Conservation (phyloP, 768 basidiomycete genomes). For the Favolaschia claudopus region DNA sequence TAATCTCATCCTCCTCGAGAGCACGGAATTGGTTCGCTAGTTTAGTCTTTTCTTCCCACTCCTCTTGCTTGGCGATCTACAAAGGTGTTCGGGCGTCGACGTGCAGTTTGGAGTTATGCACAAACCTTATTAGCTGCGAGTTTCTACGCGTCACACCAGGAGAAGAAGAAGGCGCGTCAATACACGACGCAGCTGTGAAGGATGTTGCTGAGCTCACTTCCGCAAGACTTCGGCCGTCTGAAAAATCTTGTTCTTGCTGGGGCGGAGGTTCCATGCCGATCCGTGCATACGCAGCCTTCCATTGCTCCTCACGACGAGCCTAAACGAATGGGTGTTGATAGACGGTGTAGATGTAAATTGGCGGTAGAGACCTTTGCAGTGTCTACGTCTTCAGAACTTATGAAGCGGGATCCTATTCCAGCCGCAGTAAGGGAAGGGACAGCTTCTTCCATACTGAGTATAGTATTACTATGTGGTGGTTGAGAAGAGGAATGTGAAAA, state of each 20-base stretch:
- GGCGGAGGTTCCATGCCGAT: conserved; percentile 87
- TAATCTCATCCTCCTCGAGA: conserved; percentile 88
- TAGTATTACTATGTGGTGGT: too few species aligned
- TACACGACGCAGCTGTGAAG: conserved; percentile 36
- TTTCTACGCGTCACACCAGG: conserved; percentile 68
- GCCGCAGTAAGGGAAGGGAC: conserved; percentile 77
- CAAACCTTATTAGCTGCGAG: conserved; percentile 86
- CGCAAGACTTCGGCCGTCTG: conserved; percentile 87
- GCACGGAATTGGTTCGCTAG: conserved; percentile 91
- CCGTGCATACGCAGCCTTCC: conserved; percentile 90
- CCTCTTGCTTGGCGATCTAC: conserved; percentile 88
- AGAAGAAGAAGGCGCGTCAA: conserved; percentile 56
- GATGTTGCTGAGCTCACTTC: conserved; percentile 66
- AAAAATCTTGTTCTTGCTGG: conserved; percentile 75
- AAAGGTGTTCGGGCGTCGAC: conserved; percentile 24
- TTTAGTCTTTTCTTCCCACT: conserved; percentile 92
- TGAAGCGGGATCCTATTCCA: conserved; percentile 84
- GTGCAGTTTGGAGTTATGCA: conserved; percentile 9
- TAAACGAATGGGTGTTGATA: neutral
- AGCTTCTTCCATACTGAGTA: conserved; percentile 75
- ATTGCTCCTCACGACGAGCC: conserved; percentile 78
- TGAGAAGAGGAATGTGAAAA: neutral
- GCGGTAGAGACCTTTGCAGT: conserved; percentile 62
- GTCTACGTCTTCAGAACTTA: conserved; percentile 82
- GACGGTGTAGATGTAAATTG: neutral